phyloP scores from a whole-genome alignment of 345 rosid genomes.

The Erucastrum elatum region DNA sequence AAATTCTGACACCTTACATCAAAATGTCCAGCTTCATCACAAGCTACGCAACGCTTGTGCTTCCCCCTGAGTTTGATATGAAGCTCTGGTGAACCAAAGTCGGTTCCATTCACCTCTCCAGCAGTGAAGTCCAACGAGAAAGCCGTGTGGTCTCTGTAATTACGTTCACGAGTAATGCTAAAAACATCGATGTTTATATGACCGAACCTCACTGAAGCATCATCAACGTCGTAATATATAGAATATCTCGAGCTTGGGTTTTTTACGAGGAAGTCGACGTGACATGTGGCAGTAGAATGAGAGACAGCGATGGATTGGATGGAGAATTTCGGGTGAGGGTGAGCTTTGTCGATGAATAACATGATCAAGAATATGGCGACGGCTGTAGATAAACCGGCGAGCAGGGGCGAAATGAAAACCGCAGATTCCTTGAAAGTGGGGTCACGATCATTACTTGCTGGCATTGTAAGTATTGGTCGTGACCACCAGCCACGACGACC shows the following conservation, averaged over 20 bases:
- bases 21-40: not conserved
- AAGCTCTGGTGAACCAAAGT: not conserved
- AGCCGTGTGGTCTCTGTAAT: not conserved
- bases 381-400: not conserved
- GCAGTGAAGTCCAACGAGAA: constrained; percentile 20
- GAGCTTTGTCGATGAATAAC: not conserved
- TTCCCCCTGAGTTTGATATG: not conserved
- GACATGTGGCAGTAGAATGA: not conserved
- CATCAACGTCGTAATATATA: constrained; percentile 6
- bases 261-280: constrained; percentile 15
- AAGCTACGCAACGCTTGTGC: not conserved
- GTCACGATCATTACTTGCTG: not conserved
- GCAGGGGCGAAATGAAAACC: not conserved
- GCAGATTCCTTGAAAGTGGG: not conserved
- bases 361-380: not conserved
- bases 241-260: constrained; percentile 11
- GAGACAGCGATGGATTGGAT: constrained; percentile 3
- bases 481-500: not conserved
- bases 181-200: constrained; percentile 9
- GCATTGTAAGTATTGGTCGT: not conserved
- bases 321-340: not conserved
- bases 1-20: not conserved
- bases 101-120: not conserved
- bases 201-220: constrained; percentile 7
- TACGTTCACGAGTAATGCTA: not conserved